A percentile compares a stretch with the other conserved stretches of the same genome.
Evolutionary conservation across 192 early-diverging fungal species (phyloP).

Genomic region (Backusella macrospora): DNA sequence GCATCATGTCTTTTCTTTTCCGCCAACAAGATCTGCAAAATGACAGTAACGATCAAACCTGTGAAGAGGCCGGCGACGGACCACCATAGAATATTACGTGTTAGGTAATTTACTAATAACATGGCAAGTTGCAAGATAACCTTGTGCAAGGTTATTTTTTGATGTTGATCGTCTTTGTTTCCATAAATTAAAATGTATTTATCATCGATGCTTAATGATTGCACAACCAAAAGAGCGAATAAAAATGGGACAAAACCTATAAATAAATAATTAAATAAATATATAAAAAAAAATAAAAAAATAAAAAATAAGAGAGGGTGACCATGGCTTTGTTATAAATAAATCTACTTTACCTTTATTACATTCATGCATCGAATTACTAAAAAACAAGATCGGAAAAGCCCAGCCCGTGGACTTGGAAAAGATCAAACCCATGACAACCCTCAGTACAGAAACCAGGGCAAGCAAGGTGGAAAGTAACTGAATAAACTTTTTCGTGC

Average conservation of each 20-base stretch:
- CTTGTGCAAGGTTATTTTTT: constrained; percentile 42
- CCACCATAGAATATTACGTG: constrained; percentile 58
- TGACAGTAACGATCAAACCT: constrained; percentile 42
- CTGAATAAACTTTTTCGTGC: constrained; percentile 42
- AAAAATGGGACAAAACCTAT: constrained; percentile 53
- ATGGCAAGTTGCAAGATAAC: constrained; percentile 46
- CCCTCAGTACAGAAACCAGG: constrained; percentile 31
- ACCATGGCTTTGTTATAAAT: not conserved
- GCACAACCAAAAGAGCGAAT: constrained; percentile 51
- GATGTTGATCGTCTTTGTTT: constrained; percentile 9
- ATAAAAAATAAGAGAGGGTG: not conserved
- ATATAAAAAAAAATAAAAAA: not conserved
- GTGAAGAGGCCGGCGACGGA: constrained; percentile 49
- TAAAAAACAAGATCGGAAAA: constrained; percentile 51
- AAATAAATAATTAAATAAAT: not conserved
- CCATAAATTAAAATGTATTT: constrained; percentile 42
- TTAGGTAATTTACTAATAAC: constrained; percentile 47
- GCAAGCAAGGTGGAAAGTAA: constrained; percentile 34
- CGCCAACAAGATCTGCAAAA: constrained; percentile 27
- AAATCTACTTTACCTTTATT: constrained; percentile 48
- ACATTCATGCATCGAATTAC: constrained; percentile 54
- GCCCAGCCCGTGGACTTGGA: constrained; percentile 53
- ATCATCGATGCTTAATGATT: constrained; percentile 46
- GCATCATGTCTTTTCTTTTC: constrained; percentile 9
- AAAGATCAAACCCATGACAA: constrained; percentile 49